Percentiles rank a stretch among this genome's conserved stretches.
phyloP scores from a whole-genome alignment of 2,329 filamentous ascomycete genomes.

The Botrytis pseudocinerea region DNA sequence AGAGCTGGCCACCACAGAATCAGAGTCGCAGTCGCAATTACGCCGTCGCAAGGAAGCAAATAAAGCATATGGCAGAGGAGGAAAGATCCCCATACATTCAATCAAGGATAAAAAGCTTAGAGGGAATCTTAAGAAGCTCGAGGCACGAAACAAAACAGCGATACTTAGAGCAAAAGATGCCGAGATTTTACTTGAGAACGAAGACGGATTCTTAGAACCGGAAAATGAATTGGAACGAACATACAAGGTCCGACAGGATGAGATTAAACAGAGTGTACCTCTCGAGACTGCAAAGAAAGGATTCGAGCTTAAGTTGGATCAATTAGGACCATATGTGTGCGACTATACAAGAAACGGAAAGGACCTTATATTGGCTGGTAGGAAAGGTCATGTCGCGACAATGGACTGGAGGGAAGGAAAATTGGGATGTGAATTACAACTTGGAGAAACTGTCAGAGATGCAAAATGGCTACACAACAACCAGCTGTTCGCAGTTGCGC shows the following conservation, averaged over 20 bases:
- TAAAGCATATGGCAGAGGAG: constrained; percentile 80
- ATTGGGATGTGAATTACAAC: constrained; percentile 84
- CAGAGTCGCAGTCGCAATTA: constrained; percentile 37
- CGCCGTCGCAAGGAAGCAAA: constrained; percentile 63
- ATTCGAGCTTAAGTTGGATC: constrained; percentile 82
- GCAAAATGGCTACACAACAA: constrained; percentile 93
- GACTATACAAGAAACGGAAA: constrained; percentile 91
- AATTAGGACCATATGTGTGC: constrained; percentile 81
- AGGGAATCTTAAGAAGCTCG: constrained; percentile 73
- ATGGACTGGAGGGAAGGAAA: constrained; percentile 97
- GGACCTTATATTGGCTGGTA: constrained; percentile 79
- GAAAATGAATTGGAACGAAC: constrained; percentile 88
- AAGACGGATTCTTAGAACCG: constrained; percentile 80
- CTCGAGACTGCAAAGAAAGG: constrained; percentile 88
- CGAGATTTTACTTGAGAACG: constrained; percentile 89
- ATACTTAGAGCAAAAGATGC: constrained; percentile 87
- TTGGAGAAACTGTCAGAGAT: constrained; percentile 87
- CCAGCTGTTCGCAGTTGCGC: constrained; percentile 89
- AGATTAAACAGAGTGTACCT: constrained; percentile 73
- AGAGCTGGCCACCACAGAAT: constrained; percentile 45
- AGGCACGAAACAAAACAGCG: constrained; percentile 80
- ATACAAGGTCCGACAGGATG: constrained; percentile 87
- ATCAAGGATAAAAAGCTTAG: constrained; percentile 91
- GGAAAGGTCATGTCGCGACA: constrained; percentile 92
- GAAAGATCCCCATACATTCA: constrained; percentile 67